Evolutionary conservation across 768 basidiomycete species (phyloP).

Genomic region (Suillus ampliporus): DNA sequence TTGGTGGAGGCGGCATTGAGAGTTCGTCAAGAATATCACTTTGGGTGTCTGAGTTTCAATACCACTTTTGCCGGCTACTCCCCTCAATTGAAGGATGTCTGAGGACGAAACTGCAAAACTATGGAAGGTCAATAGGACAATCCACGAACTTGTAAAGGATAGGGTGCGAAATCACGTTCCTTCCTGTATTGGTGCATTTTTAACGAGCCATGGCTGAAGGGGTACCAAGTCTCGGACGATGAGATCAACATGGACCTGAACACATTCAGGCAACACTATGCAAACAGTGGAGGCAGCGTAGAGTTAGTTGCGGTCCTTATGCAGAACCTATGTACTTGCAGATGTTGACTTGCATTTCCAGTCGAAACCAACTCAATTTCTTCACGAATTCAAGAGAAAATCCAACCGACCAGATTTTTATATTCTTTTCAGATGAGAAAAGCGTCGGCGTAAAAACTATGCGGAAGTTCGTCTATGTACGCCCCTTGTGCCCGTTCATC

Average conservation of each 20-base stretch:
- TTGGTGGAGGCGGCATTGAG: slow-evolving; percentile 46
- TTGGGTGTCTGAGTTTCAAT: slow-evolving; percentile 63
- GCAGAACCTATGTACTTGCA: slow-evolving; percentile 1
- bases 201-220: slow-evolving; percentile 52
- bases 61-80: slow-evolving; percentile 31
- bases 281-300: slow-evolving; percentile 72
- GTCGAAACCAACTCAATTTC: slow-evolving; percentile 90
- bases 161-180: slow-evolving; percentile 61
- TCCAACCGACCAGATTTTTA: slow-evolving; percentile 80
- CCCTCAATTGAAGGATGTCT: slow-evolving; percentile 52
- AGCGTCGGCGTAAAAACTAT: slow-evolving; percentile 98
- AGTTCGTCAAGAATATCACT: slow-evolving; percentile 14
- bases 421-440: slow-evolving; percentile 95
- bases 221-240: slow-evolving; percentile 91
- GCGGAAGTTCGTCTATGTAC: slow-evolving; percentile 75
- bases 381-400: slow-evolving; percentile 77
- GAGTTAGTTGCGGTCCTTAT: slow-evolving; percentile 66
- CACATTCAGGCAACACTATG: slow-evolving; percentile 76
- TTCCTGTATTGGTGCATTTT: slow-evolving; percentile 4
- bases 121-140: slow-evolving; percentile 96
- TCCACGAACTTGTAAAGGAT: slow-evolving; percentile 95
- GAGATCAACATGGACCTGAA: slow-evolving; percentile 90
- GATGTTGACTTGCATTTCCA: slow-evolving; percentile 40
- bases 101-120: slow-evolving; percentile 88
- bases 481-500: neutral